These are phyloP conservation scores for Zygosaccharomyces rouxii DNA, from an alignment of 805 yeast genomes.

Conservation along the genomic window DNA sequence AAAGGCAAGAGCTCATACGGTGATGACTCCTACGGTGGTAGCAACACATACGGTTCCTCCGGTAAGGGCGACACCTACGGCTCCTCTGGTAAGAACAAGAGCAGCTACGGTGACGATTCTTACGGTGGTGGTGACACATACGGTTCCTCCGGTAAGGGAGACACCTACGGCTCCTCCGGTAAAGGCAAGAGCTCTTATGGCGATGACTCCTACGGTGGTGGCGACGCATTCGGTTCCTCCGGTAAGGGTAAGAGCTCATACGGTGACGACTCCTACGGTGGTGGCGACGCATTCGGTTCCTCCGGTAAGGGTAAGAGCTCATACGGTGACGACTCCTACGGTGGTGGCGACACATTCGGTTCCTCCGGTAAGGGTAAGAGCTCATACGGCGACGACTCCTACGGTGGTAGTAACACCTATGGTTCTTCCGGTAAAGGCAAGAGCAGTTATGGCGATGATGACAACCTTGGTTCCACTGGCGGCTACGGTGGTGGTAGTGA, in stretches of 20 bases:
- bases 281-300: conserved; percentile 24
- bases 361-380: conserved; percentile 11
- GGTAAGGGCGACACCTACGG: conserved; percentile 24
- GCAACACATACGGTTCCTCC: conserved; percentile 26
- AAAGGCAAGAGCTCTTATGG: conserved; percentile 17
- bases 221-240: conserved; percentile 19
- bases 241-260: conserved; percentile 19
- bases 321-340: conserved; percentile 14
- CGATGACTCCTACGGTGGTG: conserved; percentile 15
- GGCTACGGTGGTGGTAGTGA: conserved; percentile 20
- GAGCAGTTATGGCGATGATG: conserved; percentile 7
- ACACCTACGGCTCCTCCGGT: conserved; percentile 24
- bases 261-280: conserved; percentile 29
- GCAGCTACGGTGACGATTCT: conserved; percentile 15
- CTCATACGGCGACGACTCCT: conserved; percentile 12
- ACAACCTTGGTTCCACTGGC: conserved; percentile 26
- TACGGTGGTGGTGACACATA: neutral
- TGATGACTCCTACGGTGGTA: conserved; percentile 21
- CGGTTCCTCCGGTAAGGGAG: conserved; percentile 18
- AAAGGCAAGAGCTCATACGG: conserved; percentile 22
- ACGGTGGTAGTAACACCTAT: conserved; percentile 27
- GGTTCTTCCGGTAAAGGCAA: conserved; percentile 29
- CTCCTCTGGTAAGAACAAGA: conserved; percentile 24
- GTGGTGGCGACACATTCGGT: conserved; percentile 8
- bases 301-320: conserved; percentile 25